phyloP scores from a whole-genome alignment of 2,329 filamentous ascomycete species.

The Berkeleyomyces basicola region DNA sequence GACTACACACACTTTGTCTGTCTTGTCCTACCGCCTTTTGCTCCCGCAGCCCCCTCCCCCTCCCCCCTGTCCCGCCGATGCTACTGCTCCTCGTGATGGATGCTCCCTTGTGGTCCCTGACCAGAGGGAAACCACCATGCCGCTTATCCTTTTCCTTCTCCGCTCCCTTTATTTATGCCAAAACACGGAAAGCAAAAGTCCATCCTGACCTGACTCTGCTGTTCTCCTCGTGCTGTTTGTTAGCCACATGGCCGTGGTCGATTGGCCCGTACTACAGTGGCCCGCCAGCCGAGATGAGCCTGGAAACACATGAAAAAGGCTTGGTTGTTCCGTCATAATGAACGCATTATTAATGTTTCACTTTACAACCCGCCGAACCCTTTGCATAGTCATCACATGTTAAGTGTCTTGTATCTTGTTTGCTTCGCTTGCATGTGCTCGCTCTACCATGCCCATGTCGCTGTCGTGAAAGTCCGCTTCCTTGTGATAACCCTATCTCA shows the following conservation, averaged over 20 bases:
- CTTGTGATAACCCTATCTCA: background rate
- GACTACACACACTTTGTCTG: background rate
- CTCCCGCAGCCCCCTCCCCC: background rate
- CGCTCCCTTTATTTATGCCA: too few species aligned
- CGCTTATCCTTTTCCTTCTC: background rate
- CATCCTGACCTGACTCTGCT: background rate
- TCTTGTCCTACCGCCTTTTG: background rate
- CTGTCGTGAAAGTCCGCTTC: background rate
- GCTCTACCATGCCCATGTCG: background rate
- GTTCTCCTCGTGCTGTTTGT: background rate
- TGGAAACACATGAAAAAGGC: too few species aligned
- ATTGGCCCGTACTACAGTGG: background rate
- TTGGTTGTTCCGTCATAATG: background rate
- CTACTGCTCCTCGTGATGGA: background rate
- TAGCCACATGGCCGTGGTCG: background rate
- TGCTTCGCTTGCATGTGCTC: background rate
- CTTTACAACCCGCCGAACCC: background rate
- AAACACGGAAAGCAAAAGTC: background rate
- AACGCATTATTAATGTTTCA: background rate
- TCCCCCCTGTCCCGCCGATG: background rate
- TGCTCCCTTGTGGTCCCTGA: background rate
- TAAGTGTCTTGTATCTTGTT: too few species aligned
- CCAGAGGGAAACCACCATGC: background rate
- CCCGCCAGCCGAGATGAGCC: background rate
- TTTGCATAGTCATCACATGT: too few species aligned